These are phyloP conservation scores for Lasiodiplodia hormozganensis DNA, from an alignment of 2,329 filamentous ascomycete genomes.

Conservation along the genomic window DNA sequence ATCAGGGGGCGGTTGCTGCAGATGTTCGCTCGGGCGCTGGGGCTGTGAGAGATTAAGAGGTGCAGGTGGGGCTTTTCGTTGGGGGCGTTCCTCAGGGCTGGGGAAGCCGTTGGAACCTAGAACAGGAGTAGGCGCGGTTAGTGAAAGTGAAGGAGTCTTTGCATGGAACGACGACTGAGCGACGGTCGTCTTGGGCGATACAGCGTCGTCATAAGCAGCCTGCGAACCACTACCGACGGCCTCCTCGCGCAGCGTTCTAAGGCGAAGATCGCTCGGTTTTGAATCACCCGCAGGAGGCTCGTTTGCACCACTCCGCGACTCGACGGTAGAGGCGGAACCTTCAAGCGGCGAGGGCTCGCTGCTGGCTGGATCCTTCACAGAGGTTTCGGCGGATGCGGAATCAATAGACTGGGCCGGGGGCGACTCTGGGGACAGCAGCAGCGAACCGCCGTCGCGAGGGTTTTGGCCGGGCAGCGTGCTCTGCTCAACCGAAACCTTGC, in stretches of 20 bases:
- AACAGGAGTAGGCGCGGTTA: conserved; percentile 49
- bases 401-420: conserved; percentile 10
- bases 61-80: conserved; percentile 83
- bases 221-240: conserved; percentile 4
- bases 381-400: conserved; percentile 11
- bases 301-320: background rate
- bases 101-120: conserved; percentile 47
- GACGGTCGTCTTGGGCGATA: conserved; percentile 26
- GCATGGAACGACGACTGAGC: conserved; percentile 31
- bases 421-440: conserved; percentile 11
- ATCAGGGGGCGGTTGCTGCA: conserved; percentile 52
- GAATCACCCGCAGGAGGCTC: conserved; percentile 4
- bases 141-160: conserved; percentile 44
- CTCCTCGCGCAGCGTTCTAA: conserved; percentile 24
- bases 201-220: conserved; percentile 19
- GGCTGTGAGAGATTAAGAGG: conserved; percentile 73
- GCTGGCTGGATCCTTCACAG: conserved; percentile 17
- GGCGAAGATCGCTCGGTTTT: conserved; percentile 18
- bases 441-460: conserved; percentile 22
- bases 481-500: conserved; percentile 22
- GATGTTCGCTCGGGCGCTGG: conserved; percentile 51
- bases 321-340: conserved; percentile 3
- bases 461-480: conserved; percentile 1
- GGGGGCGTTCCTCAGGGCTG: conserved; percentile 49
- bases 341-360: conserved; percentile 21